Evolutionary conservation across 306 rosid genomes (phyloP), one percentile per base, ranked within the genome.

Genomic region (Cucurbita pepo): DNA sequence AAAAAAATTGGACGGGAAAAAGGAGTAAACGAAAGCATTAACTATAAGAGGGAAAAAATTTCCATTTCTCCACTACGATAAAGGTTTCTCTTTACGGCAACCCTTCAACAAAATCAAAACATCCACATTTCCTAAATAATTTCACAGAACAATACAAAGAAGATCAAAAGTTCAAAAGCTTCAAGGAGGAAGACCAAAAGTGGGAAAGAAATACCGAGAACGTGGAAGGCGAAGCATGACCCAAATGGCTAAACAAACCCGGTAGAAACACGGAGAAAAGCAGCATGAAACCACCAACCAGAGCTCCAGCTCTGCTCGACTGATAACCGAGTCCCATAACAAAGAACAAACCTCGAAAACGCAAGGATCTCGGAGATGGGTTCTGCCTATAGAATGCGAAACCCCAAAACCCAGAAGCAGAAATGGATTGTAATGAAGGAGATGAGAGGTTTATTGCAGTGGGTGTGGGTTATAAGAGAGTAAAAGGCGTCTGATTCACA

Each of bases 251-350:
- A 82, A 92, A 87, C 72, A 92, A 81, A 56, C 76, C 70, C 45
- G 97, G 90, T 65, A 83, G 80, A 74, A 85, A 80, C 83, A 82
- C 40, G 1, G 95, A 92, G 40, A 82, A 84, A 15, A 88, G 79
- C 66, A 90, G 80, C 48, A 88, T 76, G 54, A 82, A 53, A 57
- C 87, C 69, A 57, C 83, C 92, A 69, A 76, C 80, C 37, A 83
- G 45, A 73, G 86, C 77, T 57, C 77, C 77, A 67, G 62, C 77
- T 81, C 80, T 80, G 36, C 52, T 79, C 59, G 74, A 40, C 65
- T 75, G 83, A 53, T 45, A 56, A 37, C 62, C n/a, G 40, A 77
- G 80, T 84, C 82, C 82, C 88, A 82, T 54, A n/a, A 8, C 62
- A 30, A 30, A 2, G 34, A 30, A 30, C 34, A 30, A 30, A 30